These are phyloP conservation scores for Fibroporia radiculosa DNA, from an alignment of 768 basidiomycete genomes.

Conservation along the genomic window DNA sequence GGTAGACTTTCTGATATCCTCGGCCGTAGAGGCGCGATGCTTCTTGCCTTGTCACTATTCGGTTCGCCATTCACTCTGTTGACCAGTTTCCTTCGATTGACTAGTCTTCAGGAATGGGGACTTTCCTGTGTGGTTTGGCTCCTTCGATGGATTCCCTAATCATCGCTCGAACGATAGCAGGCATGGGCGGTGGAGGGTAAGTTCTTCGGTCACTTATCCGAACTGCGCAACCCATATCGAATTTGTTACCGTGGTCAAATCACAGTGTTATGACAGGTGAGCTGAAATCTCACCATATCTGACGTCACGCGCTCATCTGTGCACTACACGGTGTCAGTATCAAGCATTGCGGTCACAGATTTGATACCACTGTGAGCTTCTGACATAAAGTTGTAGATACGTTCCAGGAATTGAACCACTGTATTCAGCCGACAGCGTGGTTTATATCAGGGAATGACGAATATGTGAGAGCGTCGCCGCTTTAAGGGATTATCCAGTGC, in stretches of 20 bases:
- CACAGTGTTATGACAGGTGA: conserved; percentile 78
- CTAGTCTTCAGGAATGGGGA: conserved; percentile 57
- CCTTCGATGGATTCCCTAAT: conserved; percentile 81
- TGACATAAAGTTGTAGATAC: too few relatives aligned
- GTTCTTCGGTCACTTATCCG: too few relatives aligned
- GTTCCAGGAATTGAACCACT: not conserved
- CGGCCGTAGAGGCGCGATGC: conserved; percentile 81
- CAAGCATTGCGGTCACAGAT: conserved; percentile 81
- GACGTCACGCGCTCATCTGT: conserved; percentile 15
- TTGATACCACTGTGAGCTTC: conserved; percentile 76
- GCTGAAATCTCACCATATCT: conserved; percentile 8
- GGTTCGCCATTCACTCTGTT: conserved; percentile 32
- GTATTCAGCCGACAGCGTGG: conserved; percentile 68
- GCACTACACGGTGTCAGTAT: conserved; percentile 54
- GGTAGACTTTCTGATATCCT: conserved; percentile 80
- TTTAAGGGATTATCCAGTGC: not conserved
- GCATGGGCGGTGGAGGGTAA: conserved; percentile 89
- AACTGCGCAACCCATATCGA: too few relatives aligned
- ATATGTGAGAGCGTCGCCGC: conserved; percentile 49
- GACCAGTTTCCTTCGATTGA: conserved; percentile 9
- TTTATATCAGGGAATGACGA: conserved; percentile 86
- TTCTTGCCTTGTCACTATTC: conserved; percentile 78
- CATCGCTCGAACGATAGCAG: conserved; percentile 75
- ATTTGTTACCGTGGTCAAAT: conserved; percentile 16
- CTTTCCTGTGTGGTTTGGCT: conserved; percentile 79